A percentile compares a stretch with the other conserved stretches of the same genome.
Conservation (phyloP, 2,329 filamentous ascomycete species). For the Tolypocladium guangdongense region DNA sequence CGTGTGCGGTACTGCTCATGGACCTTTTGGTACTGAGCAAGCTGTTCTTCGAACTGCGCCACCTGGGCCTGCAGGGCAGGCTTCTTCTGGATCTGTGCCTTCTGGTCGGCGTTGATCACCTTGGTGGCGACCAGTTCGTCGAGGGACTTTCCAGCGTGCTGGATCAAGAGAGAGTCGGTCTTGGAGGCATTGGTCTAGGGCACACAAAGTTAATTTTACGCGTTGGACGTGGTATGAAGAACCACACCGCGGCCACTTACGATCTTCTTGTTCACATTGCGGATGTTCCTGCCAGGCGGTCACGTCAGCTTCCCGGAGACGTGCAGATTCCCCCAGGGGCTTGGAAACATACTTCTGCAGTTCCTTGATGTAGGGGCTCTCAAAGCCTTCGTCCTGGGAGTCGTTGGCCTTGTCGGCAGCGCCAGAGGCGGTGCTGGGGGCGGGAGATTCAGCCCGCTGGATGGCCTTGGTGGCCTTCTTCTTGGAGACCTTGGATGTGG, state of each 20-base stretch:
- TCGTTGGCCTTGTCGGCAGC: slow-evolving; percentile 41
- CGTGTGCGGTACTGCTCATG: slow-evolving; percentile 60
- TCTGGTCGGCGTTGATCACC: slow-evolving; percentile 74
- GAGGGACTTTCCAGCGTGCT: slow-evolving; percentile 59
- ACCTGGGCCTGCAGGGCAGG: slow-evolving; percentile 59
- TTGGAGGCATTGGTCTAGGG: slow-evolving; percentile 57
- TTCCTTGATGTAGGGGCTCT: slow-evolving; percentile 77
- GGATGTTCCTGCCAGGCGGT: slow-evolving; percentile 57
- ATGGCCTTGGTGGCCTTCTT: slow-evolving; percentile 49
- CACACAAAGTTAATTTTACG: background rate
- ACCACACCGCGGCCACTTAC: slow-evolving; percentile 39
- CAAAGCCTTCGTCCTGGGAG: slow-evolving; percentile 47
- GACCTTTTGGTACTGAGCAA: slow-evolving; percentile 63
- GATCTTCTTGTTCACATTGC: slow-evolving; percentile 90
- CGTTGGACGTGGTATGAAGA: background rate
- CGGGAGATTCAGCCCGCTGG: slow-evolving; percentile 43
- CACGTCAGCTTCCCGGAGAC: background rate
- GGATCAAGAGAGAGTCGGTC: slow-evolving; percentile 57
- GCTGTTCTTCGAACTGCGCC: slow-evolving; percentile 61
- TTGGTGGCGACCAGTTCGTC: slow-evolving; percentile 60
- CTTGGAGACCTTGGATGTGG: slow-evolving; percentile 57
- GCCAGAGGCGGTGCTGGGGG: slow-evolving; percentile 34
- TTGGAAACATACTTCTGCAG: slow-evolving; percentile 64
- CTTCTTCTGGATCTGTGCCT: slow-evolving; percentile 67
- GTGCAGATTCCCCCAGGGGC: no score